A percentile compares a stretch with the other conserved stretches of the same genome.
Evolutionary conservation across 2,329 filamentous ascomycete genomes (phyloP).

Genomic region (Phaeosphaeriaceae sp.): DNA sequence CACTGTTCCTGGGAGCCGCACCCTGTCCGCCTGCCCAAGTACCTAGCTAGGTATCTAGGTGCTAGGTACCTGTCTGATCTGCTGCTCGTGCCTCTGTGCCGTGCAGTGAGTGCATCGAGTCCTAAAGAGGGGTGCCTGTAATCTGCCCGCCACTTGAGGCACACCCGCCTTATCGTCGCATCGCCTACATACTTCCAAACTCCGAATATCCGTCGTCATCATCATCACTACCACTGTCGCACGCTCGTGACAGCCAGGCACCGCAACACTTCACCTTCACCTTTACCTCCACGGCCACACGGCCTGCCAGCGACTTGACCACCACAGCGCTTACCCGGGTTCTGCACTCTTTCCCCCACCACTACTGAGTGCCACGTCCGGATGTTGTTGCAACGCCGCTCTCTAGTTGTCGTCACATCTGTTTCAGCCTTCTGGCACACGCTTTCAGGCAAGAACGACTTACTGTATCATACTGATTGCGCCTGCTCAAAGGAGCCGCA

Average conservation of each 20-base stretch:
- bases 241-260: conserved; percentile 16
- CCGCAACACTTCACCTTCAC: neutral
- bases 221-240: conserved; percentile 24
- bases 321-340: conserved; percentile 1
- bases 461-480: conserved; percentile 21
- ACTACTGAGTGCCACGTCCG: conserved; percentile 27
- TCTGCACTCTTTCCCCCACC: neutral
- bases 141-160: conserved; percentile 29
- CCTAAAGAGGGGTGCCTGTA: conserved; percentile 24
- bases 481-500: conserved; percentile 9
- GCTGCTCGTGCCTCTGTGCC: conserved; percentile 33
- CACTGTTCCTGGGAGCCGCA: conserved; percentile 31
- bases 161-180: conserved; percentile 31
- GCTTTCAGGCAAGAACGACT: conserved; percentile 26
- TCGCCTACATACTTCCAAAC: conserved; percentile 25
- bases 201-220: conserved; percentile 37
- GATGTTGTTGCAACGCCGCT: conserved; percentile 44
- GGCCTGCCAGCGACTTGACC: too few species aligned
- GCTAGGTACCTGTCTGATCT: conserved; percentile 24
- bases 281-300: conserved; percentile 10
- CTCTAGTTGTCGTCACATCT: conserved; percentile 44
- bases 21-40: conserved; percentile 19
- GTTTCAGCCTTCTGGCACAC: conserved; percentile 46
- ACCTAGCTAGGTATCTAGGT: too few species aligned
- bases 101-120: conserved; percentile 28